Percentiles rank a stretch among this genome's conserved stretches.
phyloP scores from a whole-genome alignment of 257 asterid species.

The Gentiana dahurica region DNA sequence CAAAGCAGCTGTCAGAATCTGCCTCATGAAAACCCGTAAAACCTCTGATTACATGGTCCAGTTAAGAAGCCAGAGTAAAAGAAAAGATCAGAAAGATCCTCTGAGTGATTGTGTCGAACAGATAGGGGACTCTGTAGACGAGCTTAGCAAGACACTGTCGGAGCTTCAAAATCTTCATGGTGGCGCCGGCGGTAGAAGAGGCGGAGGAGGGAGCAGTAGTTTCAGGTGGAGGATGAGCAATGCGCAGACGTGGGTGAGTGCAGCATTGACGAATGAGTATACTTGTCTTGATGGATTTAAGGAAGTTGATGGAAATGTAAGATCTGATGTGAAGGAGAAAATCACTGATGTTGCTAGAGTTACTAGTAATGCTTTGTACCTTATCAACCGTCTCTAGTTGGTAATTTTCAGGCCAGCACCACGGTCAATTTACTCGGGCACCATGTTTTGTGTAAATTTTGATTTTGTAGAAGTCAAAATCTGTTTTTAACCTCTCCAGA shows the following conservation, averaged over 20 bases:
- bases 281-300: slow-evolving; percentile 85
- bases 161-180: slow-evolving; percentile 51
- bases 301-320: slow-evolving; percentile 41
- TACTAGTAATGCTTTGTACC: slow-evolving; percentile 85
- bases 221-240: slow-evolving; percentile 52
- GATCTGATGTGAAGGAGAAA: slow-evolving; percentile 52
- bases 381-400: slow-evolving; percentile 38
- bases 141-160: slow-evolving; percentile 47
- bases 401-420: too few species aligned
- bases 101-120: slow-evolving; percentile 64
- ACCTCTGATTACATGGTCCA: slow-evolving; percentile 30
- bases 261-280: slow-evolving; percentile 81
- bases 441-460: too few species aligned
- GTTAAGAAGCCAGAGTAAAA: slow-evolving; percentile 21
- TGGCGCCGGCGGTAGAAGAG: slow-evolving; percentile 10
- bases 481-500: too few species aligned
- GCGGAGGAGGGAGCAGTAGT: slow-evolving; percentile 12
- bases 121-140: slow-evolving; percentile 57
- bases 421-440: too few species aligned
- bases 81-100: slow-evolving; percentile 43
- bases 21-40: slow-evolving; percentile 45
- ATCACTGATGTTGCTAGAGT: slow-evolving; percentile 58
- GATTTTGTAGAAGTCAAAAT: too few species aligned
- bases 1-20: slow-evolving; percentile 52
- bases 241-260: slow-evolving; percentile 92